Conservation (phyloP, 2,329 filamentous ascomycete species). For the Zopfia rhizophila region DNA sequence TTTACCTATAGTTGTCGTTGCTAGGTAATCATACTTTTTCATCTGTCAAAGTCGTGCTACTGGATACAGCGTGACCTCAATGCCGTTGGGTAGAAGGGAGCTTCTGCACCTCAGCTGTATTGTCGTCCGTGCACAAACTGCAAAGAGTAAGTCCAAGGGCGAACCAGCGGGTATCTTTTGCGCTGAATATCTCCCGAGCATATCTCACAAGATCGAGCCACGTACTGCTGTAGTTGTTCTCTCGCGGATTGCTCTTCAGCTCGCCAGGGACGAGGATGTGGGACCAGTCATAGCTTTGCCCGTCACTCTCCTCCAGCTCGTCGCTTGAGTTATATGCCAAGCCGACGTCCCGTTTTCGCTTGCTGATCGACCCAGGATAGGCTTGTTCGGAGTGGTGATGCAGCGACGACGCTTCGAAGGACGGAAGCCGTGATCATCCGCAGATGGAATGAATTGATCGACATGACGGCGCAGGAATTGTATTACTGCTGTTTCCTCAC, state of each 20-base stretch:
- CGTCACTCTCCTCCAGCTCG: constrained; percentile 15
- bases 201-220: constrained; percentile 54
- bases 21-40: too few species aligned
- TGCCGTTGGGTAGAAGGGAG: too few species aligned
- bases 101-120: too few species aligned
- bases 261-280: constrained; percentile 42
- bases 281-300: constrained; percentile 16
- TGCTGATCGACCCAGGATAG: constrained; percentile 19
- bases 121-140: too few species aligned
- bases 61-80: too few species aligned
- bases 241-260: constrained; percentile 55
- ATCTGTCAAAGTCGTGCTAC: too few species aligned
- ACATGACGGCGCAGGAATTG: constrained; percentile 15
- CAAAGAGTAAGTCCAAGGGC: constrained; percentile 61
- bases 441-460: constrained; percentile 17
- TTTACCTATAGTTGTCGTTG: too few species aligned
- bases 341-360: constrained; percentile 18
- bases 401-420: constrained; percentile 15
- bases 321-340: constrained; percentile 6
- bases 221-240: constrained; percentile 46
- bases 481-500: constrained; percentile 38
- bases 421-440: constrained; percentile 17
- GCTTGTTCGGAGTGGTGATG: constrained; percentile 20
- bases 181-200: constrained; percentile 54
- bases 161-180: constrained; percentile 39